Conservation (phyloP, 139 green algal species). For the Chloropicon primus region DNA sequence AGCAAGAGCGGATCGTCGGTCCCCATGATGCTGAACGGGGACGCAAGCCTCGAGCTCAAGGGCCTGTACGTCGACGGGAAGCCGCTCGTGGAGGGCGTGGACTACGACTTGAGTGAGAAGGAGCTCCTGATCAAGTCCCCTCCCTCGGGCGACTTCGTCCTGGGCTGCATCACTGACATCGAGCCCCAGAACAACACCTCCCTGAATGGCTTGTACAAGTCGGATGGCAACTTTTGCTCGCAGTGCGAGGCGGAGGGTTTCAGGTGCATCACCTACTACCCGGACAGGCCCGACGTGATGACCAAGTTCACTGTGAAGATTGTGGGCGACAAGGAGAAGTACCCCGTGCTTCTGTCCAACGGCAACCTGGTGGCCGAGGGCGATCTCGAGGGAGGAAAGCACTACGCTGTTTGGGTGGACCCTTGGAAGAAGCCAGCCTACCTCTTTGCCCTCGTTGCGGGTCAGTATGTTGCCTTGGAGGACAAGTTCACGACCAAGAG, state of each 20-base stretch:
- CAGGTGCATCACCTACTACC: constrained; percentile 92
- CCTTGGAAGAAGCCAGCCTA: constrained; percentile 95
- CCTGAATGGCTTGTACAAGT: constrained; percentile 93
- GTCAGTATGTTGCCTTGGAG: constrained; percentile 61
- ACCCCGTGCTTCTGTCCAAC: constrained; percentile 93
- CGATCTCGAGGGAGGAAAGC: constrained; percentile 37
- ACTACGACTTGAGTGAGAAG: constrained; percentile 19
- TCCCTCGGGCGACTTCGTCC: constrained; percentile 28
- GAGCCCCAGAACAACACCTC: constrained; percentile 83
- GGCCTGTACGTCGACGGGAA: constrained; percentile 31
- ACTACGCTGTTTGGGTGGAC: constrained; percentile 74
- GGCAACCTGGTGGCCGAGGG: constrained; percentile 84
- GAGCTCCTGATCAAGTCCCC: constrained; percentile 15
- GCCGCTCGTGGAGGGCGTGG: constrained; percentile 5
- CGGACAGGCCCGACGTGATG: constrained; percentile 34
- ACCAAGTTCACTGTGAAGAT: constrained; percentile 73
- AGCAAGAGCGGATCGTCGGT: constrained; percentile 26
- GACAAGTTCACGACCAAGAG: constrained; percentile 66
- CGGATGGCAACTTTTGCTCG: constrained; percentile 88
- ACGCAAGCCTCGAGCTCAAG: constrained; percentile 41
- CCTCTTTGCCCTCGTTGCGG: constrained; percentile 96
- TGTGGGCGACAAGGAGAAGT: constrained; percentile 69
- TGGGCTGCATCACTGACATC: constrained; percentile 59
- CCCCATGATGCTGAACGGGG: constrained; percentile 14
- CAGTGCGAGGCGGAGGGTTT: constrained; percentile 97